A percentile compares a stretch with the other conserved stretches of the same genome.
Evolutionary conservation across 768 basidiomycete genomes (phyloP).

Genomic region (Grammothele lineata): DNA sequence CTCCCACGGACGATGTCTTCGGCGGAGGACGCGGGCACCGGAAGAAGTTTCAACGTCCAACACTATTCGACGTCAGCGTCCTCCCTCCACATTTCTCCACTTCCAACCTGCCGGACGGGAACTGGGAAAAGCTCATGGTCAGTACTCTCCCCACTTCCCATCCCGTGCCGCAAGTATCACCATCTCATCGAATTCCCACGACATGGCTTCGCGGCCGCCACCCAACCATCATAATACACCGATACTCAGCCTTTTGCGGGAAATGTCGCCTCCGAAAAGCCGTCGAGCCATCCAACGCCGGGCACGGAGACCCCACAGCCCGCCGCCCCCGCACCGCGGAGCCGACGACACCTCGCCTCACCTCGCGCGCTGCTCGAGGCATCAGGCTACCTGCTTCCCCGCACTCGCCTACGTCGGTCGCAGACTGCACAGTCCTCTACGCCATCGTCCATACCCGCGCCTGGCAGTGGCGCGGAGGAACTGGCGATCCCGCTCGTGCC

Average conservation of each 20-base stretch:
- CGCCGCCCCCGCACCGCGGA: neutral
- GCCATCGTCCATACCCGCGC: neutral
- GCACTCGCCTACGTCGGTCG: constrained; percentile 4
- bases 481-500: constrained; percentile 10
- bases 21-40: constrained; percentile 30
- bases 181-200: too few species aligned
- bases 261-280: constrained; percentile 8
- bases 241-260: constrained; percentile 14
- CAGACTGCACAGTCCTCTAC: neutral
- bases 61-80: constrained; percentile 45
- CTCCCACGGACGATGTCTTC: constrained; percentile 24
- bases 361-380: constrained; percentile 5
- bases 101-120: constrained; percentile 24
- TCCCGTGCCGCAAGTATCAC: too few species aligned
- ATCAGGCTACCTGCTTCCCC: constrained; percentile 5
- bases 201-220: too few species aligned
- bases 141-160: constrained; percentile 13
- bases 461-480: constrained; percentile 1
- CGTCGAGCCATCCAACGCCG: neutral
- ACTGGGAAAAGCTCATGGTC: constrained; percentile 50
- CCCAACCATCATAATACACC: too few species aligned
- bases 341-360: too few species aligned
- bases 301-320: too few species aligned
- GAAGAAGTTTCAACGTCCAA: constrained; percentile 42
- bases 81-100: constrained; percentile 16